Conservation (phyloP, 2,329 filamentous ascomycete genomes). For the Elsinoe fawcettii region DNA sequence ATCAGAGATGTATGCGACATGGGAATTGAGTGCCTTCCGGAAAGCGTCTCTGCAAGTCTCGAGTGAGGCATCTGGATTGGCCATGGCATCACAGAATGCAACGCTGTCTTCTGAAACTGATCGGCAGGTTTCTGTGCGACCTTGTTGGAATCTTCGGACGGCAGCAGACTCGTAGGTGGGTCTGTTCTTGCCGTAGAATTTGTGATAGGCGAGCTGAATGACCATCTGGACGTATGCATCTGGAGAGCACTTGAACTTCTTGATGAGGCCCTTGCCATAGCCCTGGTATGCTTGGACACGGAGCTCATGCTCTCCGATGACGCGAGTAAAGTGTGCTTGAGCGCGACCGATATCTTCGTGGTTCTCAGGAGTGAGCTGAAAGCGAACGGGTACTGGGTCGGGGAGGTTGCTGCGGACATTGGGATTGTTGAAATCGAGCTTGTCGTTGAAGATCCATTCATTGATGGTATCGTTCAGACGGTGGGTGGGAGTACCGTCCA, state of each 20-base stretch:
- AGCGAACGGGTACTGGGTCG: constrained; percentile 69
- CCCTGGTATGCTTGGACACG: constrained; percentile 92
- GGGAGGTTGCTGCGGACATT: constrained; percentile 72
- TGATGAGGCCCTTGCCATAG: constrained; percentile 97
- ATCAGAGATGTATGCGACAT: constrained; percentile 83
- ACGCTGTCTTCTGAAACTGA: constrained; percentile 84
- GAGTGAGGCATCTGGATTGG: constrained; percentile 56
- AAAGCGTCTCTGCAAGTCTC: constrained; percentile 66
- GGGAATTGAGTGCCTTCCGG: constrained; percentile 69
- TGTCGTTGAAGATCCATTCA: constrained; percentile 86
- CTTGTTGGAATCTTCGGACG: constrained; percentile 89
- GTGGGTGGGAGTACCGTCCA: constrained; percentile 98
- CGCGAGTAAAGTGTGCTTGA: constrained; percentile 65
- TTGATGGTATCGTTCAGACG: constrained; percentile 93
- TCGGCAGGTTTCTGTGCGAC: constrained; percentile 92
- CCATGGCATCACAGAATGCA: constrained; percentile 82
- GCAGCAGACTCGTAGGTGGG: constrained; percentile 97
- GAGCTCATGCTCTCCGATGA: constrained; percentile 84
- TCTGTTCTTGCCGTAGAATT: constrained; percentile 97
- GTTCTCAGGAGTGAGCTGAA: constrained; percentile 67
- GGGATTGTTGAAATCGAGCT: constrained; percentile 79
- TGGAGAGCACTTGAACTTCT: constrained; percentile 97
- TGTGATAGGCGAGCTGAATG: constrained; percentile 96
- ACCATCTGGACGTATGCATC: constrained; percentile 98
- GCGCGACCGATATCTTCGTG: constrained; percentile 73